Percentiles rank a stretch among this genome's conserved stretches.
These are phyloP conservation scores for Talaromyces rugulosus DNA, from an alignment of 2,329 filamentous ascomycete species.

Conservation along the genomic window DNA sequence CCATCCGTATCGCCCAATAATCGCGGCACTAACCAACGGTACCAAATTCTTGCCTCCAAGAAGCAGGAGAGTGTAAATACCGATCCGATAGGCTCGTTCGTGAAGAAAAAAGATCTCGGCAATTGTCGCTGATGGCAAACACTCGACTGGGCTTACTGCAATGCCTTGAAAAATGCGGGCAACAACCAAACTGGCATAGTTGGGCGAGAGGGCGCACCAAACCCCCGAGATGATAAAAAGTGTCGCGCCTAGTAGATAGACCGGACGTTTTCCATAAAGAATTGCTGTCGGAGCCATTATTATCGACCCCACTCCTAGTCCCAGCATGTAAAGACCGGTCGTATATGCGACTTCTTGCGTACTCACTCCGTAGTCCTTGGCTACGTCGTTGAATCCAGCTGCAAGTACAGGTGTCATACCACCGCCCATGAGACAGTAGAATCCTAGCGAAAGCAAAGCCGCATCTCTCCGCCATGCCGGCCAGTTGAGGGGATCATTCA, in stretches of 20 bases:
- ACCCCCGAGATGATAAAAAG: conserved; percentile 73
- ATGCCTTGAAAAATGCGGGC: conserved; percentile 85
- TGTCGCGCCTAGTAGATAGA: conserved; percentile 74
- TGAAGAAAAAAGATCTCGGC: conserved; percentile 96
- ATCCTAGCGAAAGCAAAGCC: conserved; percentile 75
- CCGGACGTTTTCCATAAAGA: conserved; percentile 81
- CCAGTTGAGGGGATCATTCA: conserved; percentile 94
- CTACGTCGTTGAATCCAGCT: conserved; percentile 81
- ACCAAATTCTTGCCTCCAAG: conserved; percentile 89
- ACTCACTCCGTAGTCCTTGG: conserved; percentile 60
- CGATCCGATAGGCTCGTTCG: conserved; percentile 86
- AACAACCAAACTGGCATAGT: conserved; percentile 71
- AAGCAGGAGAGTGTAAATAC: conserved; percentile 85
- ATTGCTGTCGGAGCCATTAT: conserved; percentile 88
- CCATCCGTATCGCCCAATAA: conserved; percentile 76
- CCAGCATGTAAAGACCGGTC: conserved; percentile 91
- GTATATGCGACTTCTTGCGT: conserved; percentile 76
- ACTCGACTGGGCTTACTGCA: conserved; percentile 85
- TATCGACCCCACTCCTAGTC: conserved; percentile 78
- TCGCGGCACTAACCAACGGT: conserved; percentile 77
- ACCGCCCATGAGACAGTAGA: conserved; percentile 90
- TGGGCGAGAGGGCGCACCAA: conserved; percentile 84
- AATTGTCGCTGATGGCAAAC: conserved; percentile 86
- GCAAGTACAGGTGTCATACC: conserved; percentile 89
- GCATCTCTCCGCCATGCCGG: conserved; percentile 72